Conservation (phyloP, 169 alveolate species). For the Plasmodium billcollinsi region DNA sequence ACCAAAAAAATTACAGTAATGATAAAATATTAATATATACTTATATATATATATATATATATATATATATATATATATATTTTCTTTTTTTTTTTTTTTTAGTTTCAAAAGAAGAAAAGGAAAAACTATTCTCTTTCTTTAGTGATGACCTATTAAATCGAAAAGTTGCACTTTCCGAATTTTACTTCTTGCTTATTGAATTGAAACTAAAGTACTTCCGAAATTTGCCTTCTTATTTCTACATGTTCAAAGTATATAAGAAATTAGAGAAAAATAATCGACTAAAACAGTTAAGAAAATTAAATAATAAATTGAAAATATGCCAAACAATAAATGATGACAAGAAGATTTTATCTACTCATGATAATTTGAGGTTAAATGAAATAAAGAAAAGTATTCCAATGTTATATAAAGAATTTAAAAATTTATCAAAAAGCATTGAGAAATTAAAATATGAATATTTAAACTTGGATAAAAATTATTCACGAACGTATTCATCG, state of each 20-base stretch:
- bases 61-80: constrained; percentile 2
- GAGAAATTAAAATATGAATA: constrained; percentile 53
- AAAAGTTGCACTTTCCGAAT: constrained; percentile 78
- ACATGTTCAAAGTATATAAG: constrained; percentile 75
- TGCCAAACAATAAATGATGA: constrained; percentile 51
- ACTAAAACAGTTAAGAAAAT: constrained; percentile 13
- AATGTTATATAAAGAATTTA: constrained; percentile 46
- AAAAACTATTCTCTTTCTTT: constrained; percentile 77
- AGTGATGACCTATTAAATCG: constrained; percentile 77
- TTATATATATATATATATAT: neutral
- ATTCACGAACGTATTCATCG: constrained; percentile 24
- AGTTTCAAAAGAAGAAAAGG: constrained; percentile 77
- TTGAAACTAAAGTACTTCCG: constrained; percentile 75
- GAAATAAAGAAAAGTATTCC: constrained; percentile 52
- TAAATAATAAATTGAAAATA: constrained; percentile 71
- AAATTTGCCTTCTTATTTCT: constrained; percentile 76
- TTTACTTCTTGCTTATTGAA: constrained; percentile 79
- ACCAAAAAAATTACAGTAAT: neutral
- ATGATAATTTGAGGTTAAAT: constrained; percentile 14
- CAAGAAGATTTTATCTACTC: neutral
- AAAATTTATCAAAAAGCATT: constrained; percentile 31
- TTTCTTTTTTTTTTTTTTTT: neutral
- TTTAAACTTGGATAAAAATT: constrained; percentile 39
- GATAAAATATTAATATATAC: neutral
- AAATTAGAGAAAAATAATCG: constrained; percentile 23